Conservation (phyloP, 129 eudicot genomes). For the Dittrichia graveolens region DNA sequence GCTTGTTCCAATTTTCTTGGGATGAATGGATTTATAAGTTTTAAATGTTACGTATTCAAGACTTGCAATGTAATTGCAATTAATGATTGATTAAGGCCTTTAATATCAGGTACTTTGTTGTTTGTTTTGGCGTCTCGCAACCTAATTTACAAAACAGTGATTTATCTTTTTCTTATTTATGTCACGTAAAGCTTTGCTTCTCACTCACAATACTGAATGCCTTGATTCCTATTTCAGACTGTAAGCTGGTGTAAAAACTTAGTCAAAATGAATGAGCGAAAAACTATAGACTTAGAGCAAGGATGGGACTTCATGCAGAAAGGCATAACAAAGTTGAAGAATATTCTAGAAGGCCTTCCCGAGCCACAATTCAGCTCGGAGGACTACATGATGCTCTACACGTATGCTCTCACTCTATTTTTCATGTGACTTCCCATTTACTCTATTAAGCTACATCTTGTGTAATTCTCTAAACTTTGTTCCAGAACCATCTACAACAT, state of each 20-base stretch:
- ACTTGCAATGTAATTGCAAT: too few relatives aligned
- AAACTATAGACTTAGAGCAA: slow-evolving; percentile 77
- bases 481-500: slow-evolving; percentile 84
- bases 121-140: too few relatives aligned
- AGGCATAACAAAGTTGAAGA: slow-evolving; percentile 86
- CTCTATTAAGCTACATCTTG: not conserved
- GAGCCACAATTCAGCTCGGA: slow-evolving; percentile 97
- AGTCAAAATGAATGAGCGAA: slow-evolving; percentile 68
- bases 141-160: not conserved
- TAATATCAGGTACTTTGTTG: too few relatives aligned
- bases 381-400: slow-evolving; percentile 96
- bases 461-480: slow-evolving; percentile 29
- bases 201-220: not conserved
- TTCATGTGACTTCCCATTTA: not conserved
- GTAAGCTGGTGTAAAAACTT: slow-evolving; percentile 20
- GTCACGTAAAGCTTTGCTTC: not conserved
- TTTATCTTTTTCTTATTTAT: not conserved
- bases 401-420: slow-evolving; percentile 47
- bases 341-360: slow-evolving; percentile 81
- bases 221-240: slow-evolving; percentile 26
- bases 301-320: slow-evolving; percentile 97
- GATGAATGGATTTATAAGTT: too few relatives aligned
- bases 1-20: too few relatives aligned
- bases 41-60: too few relatives aligned
- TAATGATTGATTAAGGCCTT: too few relatives aligned